Percentiles rank a stretch among this genome's conserved stretches.
Conservation (phyloP, 768 basidiomycete genomes). For the Suillus subluteus region DNA sequence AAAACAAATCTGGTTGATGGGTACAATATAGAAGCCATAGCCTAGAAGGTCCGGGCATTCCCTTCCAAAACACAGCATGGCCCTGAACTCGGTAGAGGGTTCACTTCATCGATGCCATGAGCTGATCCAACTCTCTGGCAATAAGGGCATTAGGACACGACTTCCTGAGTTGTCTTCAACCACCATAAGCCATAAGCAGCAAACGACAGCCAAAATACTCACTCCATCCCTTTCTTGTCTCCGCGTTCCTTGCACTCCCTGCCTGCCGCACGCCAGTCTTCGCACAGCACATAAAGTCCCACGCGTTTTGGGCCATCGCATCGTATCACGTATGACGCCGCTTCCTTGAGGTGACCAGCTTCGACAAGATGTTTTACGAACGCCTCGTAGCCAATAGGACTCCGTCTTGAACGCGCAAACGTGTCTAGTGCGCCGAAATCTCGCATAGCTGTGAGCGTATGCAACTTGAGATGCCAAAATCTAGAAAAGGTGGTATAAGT, state of each 20-base stretch:
- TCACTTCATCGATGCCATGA: constrained; percentile 70
- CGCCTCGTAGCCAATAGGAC: constrained; percentile 94
- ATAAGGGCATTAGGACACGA: constrained; percentile 83
- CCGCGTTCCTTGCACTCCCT: constrained; percentile 88
- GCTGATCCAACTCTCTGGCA: constrained; percentile 73
- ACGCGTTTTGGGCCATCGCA: constrained; percentile 85
- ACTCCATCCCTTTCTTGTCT: constrained; percentile 87
- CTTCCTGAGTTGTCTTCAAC: constrained; percentile 64
- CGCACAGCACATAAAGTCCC: constrained; percentile 88
- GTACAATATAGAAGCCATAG: background rate
- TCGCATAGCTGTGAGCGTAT: constrained; percentile 73
- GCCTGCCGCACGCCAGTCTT: constrained; percentile 88
- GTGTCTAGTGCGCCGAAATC: constrained; percentile 88
- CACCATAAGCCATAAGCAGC: constrained; percentile 13
- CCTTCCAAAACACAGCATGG: background rate
- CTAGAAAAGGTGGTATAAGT: constrained; percentile 41
- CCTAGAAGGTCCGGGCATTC: background rate
- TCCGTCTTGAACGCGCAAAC: constrained; percentile 86
- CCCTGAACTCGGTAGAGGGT: background rate
- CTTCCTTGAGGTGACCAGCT: constrained; percentile 77
- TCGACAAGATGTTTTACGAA: constrained; percentile 82
- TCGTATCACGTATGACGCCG: constrained; percentile 72
- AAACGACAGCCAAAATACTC: constrained; percentile 38
- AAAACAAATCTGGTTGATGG: background rate
- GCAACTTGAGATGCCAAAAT: constrained; percentile 92